Evolutionary conservation across 2,329 filamentous ascomycete species (phyloP).

Genomic region (Bipolaris sorokiniana): DNA sequence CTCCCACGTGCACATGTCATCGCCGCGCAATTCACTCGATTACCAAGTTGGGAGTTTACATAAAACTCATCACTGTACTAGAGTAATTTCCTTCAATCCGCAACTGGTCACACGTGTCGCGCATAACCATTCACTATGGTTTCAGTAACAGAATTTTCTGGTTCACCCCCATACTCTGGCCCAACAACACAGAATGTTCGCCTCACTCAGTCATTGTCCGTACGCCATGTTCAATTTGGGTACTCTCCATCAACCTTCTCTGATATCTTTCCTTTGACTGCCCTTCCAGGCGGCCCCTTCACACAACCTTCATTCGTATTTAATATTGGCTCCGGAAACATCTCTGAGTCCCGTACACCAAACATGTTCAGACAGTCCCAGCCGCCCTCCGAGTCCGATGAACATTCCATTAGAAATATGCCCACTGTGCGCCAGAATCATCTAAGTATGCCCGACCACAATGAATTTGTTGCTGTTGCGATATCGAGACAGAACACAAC

Average conservation of each 20-base stretch:
- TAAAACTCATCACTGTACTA: not conserved
- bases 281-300: not conserved
- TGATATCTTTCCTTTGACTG: not conserved
- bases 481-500: not conserved
- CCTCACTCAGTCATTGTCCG: not conserved
- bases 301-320: not conserved
- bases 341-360: not conserved
- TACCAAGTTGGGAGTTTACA: not conserved
- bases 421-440: not conserved
- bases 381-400: not conserved
- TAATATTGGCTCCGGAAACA: not conserved
- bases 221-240: not conserved
- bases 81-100: not conserved
- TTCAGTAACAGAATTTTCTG: not conserved
- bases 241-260: not conserved
- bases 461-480: not conserved
- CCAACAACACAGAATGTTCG: not conserved
- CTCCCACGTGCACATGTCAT: not conserved
- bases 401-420: not conserved
- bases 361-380: not conserved
- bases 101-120: not conserved
- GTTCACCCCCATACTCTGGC: not conserved
- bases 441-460: conserved; percentile 9
- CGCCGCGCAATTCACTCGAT: not conserved
- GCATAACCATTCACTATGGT: not conserved